Percentiles rank a stretch among this genome's conserved stretches.
phyloP scores from a whole-genome alignment of 768 basidiomycete species.

The Leccinum obscurum region DNA sequence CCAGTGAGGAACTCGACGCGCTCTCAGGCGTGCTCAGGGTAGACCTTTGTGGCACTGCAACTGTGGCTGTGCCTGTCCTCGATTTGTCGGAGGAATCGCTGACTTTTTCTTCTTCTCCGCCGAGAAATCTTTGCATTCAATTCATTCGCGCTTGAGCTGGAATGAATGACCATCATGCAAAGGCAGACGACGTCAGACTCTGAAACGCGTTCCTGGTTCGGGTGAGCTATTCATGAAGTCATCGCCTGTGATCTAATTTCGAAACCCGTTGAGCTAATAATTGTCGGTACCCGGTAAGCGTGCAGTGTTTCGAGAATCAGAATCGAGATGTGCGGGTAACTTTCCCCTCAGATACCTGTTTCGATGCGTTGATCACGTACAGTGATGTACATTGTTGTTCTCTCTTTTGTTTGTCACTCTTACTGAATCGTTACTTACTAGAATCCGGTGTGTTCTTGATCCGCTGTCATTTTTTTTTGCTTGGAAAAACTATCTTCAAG shows the following conservation, averaged over 20 bases:
- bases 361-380: slow-evolving; percentile 7
- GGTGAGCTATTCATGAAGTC: background rate
- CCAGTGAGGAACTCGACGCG: slow-evolving; percentile 1
- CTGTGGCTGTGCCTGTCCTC: slow-evolving; percentile 21
- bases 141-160: background rate
- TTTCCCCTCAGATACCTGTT: background rate
- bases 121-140: background rate
- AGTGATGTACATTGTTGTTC: background rate
- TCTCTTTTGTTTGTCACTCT: slow-evolving; percentile 3
- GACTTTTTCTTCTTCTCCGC: background rate
- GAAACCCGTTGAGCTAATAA: background rate
- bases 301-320: background rate
- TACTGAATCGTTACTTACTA: slow-evolving; percentile 5
- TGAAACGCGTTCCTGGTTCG: slow-evolving; percentile 4
- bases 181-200: background rate
- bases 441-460: slow-evolving; percentile 1
- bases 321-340: background rate
- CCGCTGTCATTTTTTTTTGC: slow-evolving; percentile 14
- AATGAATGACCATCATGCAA: background rate
- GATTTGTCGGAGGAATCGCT: slow-evolving; percentile 1
- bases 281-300: too few relatives aligned
- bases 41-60: background rate
- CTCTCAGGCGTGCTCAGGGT: slow-evolving; percentile 1
- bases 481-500: background rate
- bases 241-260: background rate